Evolutionary conservation across 2,329 filamentous ascomycete species (phyloP).

Genomic region (Cladobotryum protrusum): DNA sequence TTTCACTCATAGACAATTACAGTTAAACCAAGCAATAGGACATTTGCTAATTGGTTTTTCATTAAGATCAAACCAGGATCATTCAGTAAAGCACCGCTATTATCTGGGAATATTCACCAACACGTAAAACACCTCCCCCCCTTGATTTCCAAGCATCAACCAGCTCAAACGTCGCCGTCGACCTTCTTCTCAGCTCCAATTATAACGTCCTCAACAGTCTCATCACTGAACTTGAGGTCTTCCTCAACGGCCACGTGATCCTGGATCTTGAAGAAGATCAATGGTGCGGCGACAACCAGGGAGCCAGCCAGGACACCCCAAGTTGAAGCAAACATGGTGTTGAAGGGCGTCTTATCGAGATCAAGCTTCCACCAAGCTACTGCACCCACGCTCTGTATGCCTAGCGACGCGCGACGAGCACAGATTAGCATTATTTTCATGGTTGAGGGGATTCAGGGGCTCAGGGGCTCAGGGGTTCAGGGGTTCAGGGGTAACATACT

Average conservation of each 20-base stretch:
- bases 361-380: conserved; percentile 42
- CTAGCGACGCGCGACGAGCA: conserved; percentile 24
- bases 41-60: too few species aligned
- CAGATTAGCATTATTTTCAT: neutral
- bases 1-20: too few species aligned
- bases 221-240: conserved; percentile 78
- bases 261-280: conserved; percentile 72
- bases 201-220: conserved; percentile 53
- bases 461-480: too few species aligned
- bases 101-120: too few species aligned
- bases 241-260: conserved; percentile 77
- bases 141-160: neutral
- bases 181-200: conserved; percentile 38
- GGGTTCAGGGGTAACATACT: too few species aligned
- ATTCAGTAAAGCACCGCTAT: too few species aligned
- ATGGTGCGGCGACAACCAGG: conserved; percentile 68
- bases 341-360: conserved; percentile 45
- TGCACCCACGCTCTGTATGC: conserved; percentile 68
- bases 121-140: too few species aligned
- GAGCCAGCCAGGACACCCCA: conserved; percentile 74
- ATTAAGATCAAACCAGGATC: too few species aligned
- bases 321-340: conserved; percentile 61
- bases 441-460: too few species aligned
- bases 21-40: too few species aligned
- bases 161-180: neutral